Conservation (phyloP, 352 stramenopile genomes). For the Peronosclerospora sorghi region DNA sequence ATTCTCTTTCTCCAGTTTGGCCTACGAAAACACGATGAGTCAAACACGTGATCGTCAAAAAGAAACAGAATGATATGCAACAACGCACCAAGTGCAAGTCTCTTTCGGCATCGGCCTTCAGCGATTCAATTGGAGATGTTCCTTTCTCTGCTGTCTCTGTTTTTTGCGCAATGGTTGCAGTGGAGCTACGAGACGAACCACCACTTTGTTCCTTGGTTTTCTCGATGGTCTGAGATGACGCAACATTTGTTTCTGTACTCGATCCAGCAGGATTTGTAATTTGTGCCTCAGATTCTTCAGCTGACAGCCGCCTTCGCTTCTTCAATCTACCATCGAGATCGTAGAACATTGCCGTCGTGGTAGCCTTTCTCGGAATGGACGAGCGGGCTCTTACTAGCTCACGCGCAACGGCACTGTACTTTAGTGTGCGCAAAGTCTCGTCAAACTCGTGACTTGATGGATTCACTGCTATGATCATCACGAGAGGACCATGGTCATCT, state of each 20-base stretch:
- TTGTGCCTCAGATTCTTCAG: constrained; percentile 6
- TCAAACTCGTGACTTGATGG: constrained; percentile 90
- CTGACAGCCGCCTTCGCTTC: constrained; percentile 23
- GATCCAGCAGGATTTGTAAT: background rate
- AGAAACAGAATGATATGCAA: background rate
- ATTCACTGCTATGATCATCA: constrained; percentile 97
- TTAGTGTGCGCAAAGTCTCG: constrained; percentile 92
- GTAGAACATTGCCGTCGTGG: constrained; percentile 29
- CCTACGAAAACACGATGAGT: constrained; percentile 9
- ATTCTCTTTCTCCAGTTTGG: constrained; percentile 48
- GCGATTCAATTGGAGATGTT: constrained; percentile 25
- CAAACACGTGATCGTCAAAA: background rate
- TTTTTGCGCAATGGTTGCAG: background rate
- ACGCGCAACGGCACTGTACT: constrained; percentile 88
- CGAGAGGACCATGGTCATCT: constrained; percentile 73
- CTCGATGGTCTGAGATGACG: constrained; percentile 1
- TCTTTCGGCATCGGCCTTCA: constrained; percentile 14
- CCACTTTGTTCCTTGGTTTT: constrained; percentile 10
- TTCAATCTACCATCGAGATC: constrained; percentile 41
- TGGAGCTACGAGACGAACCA: constrained; percentile 5
- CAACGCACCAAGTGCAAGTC: constrained; percentile 20
- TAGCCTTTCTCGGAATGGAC: constrained; percentile 25
- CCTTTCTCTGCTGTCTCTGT: constrained; percentile 8
- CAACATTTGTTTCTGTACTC: constrained; percentile 1
- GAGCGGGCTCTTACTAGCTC: constrained; percentile 72